Conservation (phyloP, 169 alveolate species). For the Eimeria praecox region DNA sequence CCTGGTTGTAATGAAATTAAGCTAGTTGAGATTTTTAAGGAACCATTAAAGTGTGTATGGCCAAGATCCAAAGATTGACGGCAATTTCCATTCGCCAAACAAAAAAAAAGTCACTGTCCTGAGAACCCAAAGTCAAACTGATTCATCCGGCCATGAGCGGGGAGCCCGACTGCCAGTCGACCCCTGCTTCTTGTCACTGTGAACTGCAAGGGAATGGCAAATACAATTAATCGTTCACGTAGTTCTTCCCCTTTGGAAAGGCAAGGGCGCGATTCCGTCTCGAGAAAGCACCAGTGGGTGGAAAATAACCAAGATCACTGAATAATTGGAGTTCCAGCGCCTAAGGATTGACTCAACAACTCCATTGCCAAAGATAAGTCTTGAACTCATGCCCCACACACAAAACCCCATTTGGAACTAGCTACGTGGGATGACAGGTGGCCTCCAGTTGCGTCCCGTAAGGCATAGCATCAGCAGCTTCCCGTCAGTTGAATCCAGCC, state of each 20-base stretch:
- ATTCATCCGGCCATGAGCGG: neutral
- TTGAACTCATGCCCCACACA: neutral
- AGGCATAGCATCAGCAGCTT: conserved; percentile 64
- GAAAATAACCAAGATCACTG: neutral
- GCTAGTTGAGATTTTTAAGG: neutral
- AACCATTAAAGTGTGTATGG: neutral
- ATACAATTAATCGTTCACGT: neutral
- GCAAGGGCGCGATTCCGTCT: neutral
- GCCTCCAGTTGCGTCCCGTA: conserved; percentile 69
- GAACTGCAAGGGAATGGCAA: conserved; percentile 3
- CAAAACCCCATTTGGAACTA: neutral
- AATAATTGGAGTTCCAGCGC: neutral
- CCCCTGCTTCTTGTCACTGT: neutral
- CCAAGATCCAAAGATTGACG: neutral
- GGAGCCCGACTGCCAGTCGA: neutral
- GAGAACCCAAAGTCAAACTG: neutral
- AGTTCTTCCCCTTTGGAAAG: neutral
- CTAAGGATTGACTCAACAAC: neutral
- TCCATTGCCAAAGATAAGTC: neutral
- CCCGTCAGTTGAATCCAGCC: conserved; percentile 67
- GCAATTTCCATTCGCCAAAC: conserved; percentile 34
- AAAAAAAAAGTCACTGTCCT: neutral
- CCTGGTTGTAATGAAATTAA: neutral
- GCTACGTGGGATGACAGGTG: conserved; percentile 39
- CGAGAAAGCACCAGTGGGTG: neutral